These are phyloP conservation scores for Hymenoscyphus linearis DNA, from an alignment of 2,329 filamentous ascomycete genomes.

Conservation along the genomic window DNA sequence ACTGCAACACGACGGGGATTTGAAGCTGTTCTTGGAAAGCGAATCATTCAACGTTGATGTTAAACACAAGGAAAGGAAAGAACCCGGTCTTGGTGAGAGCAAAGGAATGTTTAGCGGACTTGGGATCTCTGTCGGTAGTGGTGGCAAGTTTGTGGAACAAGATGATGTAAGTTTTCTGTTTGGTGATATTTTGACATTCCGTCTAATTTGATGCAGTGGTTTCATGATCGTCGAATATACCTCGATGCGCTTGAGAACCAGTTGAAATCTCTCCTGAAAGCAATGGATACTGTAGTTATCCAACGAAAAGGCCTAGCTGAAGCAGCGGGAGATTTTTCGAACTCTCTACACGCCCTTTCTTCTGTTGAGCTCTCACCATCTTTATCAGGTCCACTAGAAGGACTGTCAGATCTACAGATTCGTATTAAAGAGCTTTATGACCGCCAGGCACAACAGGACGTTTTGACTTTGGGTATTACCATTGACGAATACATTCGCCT, in stretches of 20 bases:
- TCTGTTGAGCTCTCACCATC: constrained; percentile 87
- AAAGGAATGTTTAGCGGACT: constrained; percentile 90
- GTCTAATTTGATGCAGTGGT: constrained; percentile 61
- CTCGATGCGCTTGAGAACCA: constrained; percentile 91
- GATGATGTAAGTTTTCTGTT: constrained; percentile 68
- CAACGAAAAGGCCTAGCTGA: constrained; percentile 93
- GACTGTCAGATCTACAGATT: constrained; percentile 86
- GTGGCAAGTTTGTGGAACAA: constrained; percentile 92
- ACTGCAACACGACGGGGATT: constrained; percentile 84
- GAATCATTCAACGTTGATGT: constrained; percentile 94
- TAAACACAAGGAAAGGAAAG: constrained; percentile 93
- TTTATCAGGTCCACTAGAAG: constrained; percentile 83
- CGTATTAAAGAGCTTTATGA: constrained; percentile 95
- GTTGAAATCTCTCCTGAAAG: constrained; percentile 83
- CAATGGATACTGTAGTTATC: constrained; percentile 85
- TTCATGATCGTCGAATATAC: constrained; percentile 93
- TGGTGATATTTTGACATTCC: not conserved
- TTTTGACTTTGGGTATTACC: constrained; percentile 92
- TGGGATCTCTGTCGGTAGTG: constrained; percentile 69
- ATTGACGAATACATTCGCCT: constrained; percentile 97
- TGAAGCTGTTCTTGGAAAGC: constrained; percentile 96
- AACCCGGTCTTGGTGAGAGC: constrained; percentile 79
- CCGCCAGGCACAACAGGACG: constrained; percentile 92
- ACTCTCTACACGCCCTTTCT: constrained; percentile 85
- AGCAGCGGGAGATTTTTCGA: constrained; percentile 87